Evolutionary conservation across 305 asterid species (phyloP).

Genomic region (Fraxinus sp.): DNA sequence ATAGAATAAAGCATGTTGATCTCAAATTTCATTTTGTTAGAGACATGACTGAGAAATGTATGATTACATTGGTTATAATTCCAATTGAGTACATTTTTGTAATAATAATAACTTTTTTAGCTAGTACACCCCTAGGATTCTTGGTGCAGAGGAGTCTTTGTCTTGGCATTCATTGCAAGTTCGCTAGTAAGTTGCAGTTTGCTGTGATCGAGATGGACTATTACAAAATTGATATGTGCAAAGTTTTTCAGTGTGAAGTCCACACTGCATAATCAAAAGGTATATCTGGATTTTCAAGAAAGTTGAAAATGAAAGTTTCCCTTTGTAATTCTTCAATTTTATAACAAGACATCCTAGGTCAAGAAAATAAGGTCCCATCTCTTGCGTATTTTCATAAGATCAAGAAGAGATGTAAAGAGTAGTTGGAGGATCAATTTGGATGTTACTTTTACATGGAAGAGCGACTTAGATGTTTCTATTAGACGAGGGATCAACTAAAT

Average conservation of each 20-base stretch:
- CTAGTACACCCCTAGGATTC: no score
- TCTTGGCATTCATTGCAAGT: no score
- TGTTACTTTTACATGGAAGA: no score
- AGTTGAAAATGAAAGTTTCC: background rate
- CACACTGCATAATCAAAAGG: background rate
- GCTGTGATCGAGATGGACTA: background rate
- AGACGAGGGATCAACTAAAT: no score
- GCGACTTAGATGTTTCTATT: background rate
- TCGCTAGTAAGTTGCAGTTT: no score
- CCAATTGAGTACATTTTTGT: no score
- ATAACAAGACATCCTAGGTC: background rate
- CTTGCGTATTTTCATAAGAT: background rate
- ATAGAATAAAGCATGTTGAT: no score
- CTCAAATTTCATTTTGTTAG: no score
- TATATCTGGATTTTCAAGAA: background rate
- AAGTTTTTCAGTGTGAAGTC: background rate
- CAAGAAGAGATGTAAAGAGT: background rate
- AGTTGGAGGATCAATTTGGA: no score
- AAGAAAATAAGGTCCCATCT: background rate
- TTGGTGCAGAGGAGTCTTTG: no score
- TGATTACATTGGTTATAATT: no score
- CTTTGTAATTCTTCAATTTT: background rate
- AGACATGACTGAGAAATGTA: no score
- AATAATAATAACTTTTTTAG: background rate
- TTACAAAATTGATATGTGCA: background rate